Conservation (phyloP, 169 alveolate species). For the Plasmodium vivax region DNA sequence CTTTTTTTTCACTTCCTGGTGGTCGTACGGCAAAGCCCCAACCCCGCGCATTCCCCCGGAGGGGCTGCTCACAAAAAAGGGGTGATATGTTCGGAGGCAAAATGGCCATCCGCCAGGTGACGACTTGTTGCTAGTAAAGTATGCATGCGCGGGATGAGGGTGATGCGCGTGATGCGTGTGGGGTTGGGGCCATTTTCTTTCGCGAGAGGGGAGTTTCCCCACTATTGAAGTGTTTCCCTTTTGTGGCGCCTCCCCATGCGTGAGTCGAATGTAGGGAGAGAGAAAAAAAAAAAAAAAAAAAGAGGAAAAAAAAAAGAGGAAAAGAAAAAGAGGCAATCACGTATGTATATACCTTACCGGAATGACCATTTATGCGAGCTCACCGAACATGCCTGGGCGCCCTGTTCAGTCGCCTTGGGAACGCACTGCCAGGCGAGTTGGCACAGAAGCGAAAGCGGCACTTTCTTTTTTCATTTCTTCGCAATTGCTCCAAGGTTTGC, state of each 20-base stretch:
- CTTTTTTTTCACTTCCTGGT: neutral
- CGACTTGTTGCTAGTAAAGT: neutral
- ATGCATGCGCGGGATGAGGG: neutral
- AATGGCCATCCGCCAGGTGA: neutral
- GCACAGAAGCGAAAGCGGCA: neutral
- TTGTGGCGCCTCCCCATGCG: neutral
- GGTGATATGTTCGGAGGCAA: neutral
- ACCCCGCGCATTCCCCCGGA: neutral
- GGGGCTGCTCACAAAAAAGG: neutral
- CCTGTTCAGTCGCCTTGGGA: neutral
- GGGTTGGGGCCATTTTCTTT: neutral
- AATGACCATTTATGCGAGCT: neutral
- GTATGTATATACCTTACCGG: no score
- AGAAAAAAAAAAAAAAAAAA: no score
- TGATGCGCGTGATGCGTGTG: neutral
- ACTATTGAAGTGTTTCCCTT: neutral
- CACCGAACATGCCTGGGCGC: neutral
- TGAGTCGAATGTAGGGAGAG: neutral
- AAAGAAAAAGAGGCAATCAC: no score
- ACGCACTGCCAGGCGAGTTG: neutral
- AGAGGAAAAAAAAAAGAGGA: no score
- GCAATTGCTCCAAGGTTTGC: neutral
- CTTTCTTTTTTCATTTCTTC: neutral
- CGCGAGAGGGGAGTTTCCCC: neutral
- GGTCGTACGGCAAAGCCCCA: neutral